Percentiles rank a stretch among this genome's conserved stretches.
These are phyloP conservation scores for Daldinia grandis DNA, from an alignment of 495 filamentous ascomycete species.

Conservation along the genomic window DNA sequence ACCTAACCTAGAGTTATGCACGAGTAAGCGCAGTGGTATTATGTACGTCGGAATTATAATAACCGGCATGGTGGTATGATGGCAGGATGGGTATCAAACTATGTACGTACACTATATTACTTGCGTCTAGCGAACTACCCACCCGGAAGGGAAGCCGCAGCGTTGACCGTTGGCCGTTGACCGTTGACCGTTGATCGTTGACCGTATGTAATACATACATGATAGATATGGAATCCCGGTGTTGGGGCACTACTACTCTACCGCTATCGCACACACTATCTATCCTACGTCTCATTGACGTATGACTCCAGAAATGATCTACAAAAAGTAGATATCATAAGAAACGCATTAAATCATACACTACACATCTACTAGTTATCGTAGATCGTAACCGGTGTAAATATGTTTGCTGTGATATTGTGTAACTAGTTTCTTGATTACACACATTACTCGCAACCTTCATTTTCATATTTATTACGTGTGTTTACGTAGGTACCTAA, in stretches of 20 bases:
- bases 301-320: constrained; percentile 2
- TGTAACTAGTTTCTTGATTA: not conserved
- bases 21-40: constrained; percentile 6
- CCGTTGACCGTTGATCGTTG: too few relatives aligned
- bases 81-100: not conserved
- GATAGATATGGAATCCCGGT: not conserved
- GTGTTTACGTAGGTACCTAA: constrained; percentile 4
- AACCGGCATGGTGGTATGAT: not conserved
- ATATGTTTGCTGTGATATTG: constrained; percentile 11
- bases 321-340: constrained; percentile 3
- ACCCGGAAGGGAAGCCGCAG: not conserved
- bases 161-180: too few relatives aligned
- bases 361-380: not conserved
- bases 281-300: constrained; percentile 18
- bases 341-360: not conserved
- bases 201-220: too few relatives aligned
- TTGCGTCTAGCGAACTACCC: not conserved
- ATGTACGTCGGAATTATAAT: not conserved
- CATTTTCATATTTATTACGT: not conserved
- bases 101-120: too few relatives aligned
- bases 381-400: not conserved
- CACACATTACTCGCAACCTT: constrained; percentile 4
- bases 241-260: not conserved
- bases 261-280: not conserved
- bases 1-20: not conserved